These are phyloP conservation scores for Neofusicoccum ribis DNA, from an alignment of 2,329 filamentous ascomycete species.

Conservation along the genomic window DNA sequence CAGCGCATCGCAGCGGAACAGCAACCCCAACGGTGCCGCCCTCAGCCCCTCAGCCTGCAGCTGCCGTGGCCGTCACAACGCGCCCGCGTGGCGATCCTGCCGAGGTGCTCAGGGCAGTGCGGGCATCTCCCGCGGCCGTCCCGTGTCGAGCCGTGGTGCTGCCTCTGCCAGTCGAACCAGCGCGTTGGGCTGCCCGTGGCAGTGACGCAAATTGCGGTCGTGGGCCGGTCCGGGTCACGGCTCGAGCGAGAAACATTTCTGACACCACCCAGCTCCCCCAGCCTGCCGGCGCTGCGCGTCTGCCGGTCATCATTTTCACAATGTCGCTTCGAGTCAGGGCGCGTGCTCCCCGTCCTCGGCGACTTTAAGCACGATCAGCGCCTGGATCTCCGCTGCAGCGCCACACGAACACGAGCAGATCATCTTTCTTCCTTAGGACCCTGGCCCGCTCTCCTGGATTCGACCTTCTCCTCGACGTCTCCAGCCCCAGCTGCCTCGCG, in stretches of 20 bases:
- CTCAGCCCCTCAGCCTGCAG: neutral
- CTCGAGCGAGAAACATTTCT: neutral
- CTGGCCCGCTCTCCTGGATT: neutral
- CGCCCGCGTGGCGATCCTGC: neutral
- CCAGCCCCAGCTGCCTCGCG: too few relatives aligned
- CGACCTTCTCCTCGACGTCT: neutral
- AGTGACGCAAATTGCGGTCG: neutral
- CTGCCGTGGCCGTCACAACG: neutral
- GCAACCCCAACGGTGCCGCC: neutral
- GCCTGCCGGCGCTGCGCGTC: neutral
- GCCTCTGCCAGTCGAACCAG: neutral
- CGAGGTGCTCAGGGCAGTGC: neutral
- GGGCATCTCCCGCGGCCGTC: neutral
- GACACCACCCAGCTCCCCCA: neutral
- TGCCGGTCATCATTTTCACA: neutral
- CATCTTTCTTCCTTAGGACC: slow-evolving; percentile 9
- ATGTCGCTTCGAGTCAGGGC: slow-evolving; percentile 4
- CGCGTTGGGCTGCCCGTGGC: neutral
- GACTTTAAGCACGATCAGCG: slow-evolving; percentile 13
- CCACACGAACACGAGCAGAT: slow-evolving; percentile 14
- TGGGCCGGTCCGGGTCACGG: neutral
- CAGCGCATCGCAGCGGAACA: too few relatives aligned
- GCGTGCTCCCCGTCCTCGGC: neutral
- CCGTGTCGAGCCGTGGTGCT: neutral
- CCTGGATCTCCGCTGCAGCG: slow-evolving; percentile 8